Evolutionary conservation across 73 alveolate species (phyloP).

Genomic region (Paramecium pentaurelia): DNA sequence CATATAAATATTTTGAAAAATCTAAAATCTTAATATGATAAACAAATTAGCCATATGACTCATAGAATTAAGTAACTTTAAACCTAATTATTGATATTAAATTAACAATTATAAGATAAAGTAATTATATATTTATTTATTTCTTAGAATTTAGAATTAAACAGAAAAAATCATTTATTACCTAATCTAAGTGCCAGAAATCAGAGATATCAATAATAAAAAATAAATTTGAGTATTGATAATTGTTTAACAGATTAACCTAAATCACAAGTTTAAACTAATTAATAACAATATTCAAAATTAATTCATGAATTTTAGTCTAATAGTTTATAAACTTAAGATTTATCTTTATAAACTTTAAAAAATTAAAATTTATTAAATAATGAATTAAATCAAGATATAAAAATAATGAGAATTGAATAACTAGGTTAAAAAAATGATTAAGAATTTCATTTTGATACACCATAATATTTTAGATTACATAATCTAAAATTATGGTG

Average conservation of each 20-base stretch:
- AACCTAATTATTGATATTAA: not conserved
- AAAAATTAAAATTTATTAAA: not conserved
- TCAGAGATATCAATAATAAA: not conserved
- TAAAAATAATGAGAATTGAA: not conserved
- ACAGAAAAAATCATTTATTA: not conserved
- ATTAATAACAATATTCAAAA: not conserved
- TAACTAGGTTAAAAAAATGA: not conserved
- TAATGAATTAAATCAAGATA: not conserved
- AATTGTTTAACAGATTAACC: not conserved
- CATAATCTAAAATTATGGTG: not conserved
- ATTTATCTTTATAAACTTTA: not conserved
- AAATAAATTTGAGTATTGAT: not conserved
- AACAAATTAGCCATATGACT: not conserved
- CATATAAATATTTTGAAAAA: not conserved
- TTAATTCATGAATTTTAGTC: not conserved
- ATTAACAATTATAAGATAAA: not conserved
- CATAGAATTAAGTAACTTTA: not conserved
- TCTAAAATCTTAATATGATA: not conserved
- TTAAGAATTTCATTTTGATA: not conserved
- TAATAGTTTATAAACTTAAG: not conserved
- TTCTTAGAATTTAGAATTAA: not conserved
- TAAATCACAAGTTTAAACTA: not conserved
- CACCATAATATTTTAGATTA: not conserved
- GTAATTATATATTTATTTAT: not conserved
- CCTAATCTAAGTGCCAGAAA: not conserved